Base-by-base conservation (phyloP, 2,329 filamentous ascomycete species). In the Pezicula carpinea region DNA sequence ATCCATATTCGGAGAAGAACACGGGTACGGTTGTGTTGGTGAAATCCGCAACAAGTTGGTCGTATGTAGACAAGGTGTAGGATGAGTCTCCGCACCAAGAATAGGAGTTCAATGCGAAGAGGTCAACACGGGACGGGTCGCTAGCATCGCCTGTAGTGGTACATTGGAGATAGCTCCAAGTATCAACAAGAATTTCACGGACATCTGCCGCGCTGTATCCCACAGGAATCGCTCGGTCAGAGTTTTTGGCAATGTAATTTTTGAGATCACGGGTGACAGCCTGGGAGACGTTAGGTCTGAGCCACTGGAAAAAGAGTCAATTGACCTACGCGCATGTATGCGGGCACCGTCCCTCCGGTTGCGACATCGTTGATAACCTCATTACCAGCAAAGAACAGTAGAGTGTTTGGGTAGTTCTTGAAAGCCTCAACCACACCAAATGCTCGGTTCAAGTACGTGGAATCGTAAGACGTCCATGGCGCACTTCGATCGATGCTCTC, bases 181-280 rank as follows among this genome's bases (percentile, higher is more conserved):
- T 85, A 59, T 91, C 87, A 62, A 83, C 74, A 19, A 91, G 77
- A 36, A 88, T 80, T 1, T 77, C 69, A 50, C 87, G 83, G 36
- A 92, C 87, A 64, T 91, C 87, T 41, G 87, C 87, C 50, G 87
- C 87, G 6, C 85, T 89, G 74, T 91, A 91, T 38, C 87, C 87
- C 48, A 90, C 84, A 18, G 87, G 86, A 55, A 91, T 86, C 50
- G 69, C 58, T 57, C 87, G 84, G 62, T 80, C 74, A 50, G 78
- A 71, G 62, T 86, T 80, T 62, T 82, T 83, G 68, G 82, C 79
- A 69, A 90, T 83, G 73, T 91, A 91, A 64, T 83, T 84, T 75
- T 88, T 89, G 65, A 91, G 74, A 67, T 91, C 87, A 61, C 87
- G 83, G 39, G 84, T 89, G 53, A 89, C 80, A 52, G 87, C 87